Percentiles rank a stretch among this genome's conserved stretches.
phyloP scores from a whole-genome alignment of 108 stramenopile genomes.

The Nannochloropsis gaditana region DNA sequence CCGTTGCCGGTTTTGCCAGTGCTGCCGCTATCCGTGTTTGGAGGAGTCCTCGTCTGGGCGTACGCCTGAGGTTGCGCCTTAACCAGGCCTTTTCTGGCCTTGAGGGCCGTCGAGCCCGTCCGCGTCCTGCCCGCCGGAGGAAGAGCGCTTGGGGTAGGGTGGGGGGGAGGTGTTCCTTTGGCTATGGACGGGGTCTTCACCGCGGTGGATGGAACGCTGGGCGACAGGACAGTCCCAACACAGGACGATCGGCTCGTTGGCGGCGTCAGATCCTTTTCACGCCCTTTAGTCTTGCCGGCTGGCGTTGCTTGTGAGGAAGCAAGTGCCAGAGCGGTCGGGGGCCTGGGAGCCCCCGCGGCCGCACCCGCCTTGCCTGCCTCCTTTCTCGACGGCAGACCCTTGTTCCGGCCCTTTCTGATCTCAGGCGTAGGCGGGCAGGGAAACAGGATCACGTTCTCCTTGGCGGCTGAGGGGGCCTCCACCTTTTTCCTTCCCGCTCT shows the following conservation, averaged over 20 bases:
- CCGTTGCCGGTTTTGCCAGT: not conserved
- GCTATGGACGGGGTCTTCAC: not conserved
- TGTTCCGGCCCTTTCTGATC: too few relatives aligned
- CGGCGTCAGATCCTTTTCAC: too few relatives aligned
- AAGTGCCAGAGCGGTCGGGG: too few relatives aligned
- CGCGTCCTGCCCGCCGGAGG: not conserved
- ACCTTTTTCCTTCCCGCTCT: constrained; percentile 3
- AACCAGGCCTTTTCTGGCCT: not conserved
- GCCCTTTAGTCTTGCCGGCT: too few relatives aligned
- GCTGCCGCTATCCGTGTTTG: not conserved
- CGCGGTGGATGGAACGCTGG: not conserved
- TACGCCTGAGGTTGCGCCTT: not conserved
- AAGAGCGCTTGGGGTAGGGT: not conserved
- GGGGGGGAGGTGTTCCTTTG: not conserved
- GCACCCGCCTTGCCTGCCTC: too few relatives aligned
- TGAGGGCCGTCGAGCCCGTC: not conserved
- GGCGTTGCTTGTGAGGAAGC: too few relatives aligned
- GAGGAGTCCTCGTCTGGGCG: not conserved
- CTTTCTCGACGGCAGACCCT: too few relatives aligned
- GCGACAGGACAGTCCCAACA: too few relatives aligned
- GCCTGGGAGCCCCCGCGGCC: too few relatives aligned
- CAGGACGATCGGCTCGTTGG: too few relatives aligned
- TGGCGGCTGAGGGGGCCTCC: not conserved
- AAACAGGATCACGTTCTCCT: not conserved
- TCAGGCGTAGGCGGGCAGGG: not conserved